Percentiles rank a stretch among this genome's conserved stretches.
These are phyloP conservation scores for Candida berthetii DNA, from an alignment of 805 yeast genomes.

Conservation along the genomic window DNA sequence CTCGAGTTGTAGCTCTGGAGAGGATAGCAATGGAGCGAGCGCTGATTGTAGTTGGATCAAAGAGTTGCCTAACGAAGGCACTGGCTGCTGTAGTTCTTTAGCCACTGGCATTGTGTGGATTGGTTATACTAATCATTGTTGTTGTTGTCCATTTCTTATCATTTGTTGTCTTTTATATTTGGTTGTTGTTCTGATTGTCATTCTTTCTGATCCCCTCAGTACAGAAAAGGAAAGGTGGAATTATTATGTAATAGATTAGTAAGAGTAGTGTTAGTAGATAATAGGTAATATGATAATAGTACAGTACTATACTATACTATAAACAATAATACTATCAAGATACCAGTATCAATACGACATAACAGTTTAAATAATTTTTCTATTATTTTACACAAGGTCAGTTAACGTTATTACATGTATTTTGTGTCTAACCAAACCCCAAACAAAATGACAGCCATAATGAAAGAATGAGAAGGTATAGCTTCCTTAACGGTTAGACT, in stretches of 20 bases:
- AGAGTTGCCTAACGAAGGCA: constrained; percentile 49
- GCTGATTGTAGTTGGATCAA: constrained; percentile 47
- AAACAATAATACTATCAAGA: too few species aligned
- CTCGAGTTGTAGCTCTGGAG: constrained; percentile 6
- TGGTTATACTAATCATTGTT: too few species aligned
- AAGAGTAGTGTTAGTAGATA: too few species aligned
- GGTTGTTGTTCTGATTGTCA: too few species aligned
- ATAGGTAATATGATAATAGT: too few species aligned
- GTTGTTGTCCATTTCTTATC: too few species aligned
- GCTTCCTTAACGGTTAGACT: constrained; percentile 94
- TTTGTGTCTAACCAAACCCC: constrained; percentile 12
- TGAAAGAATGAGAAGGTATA: constrained; percentile 13
- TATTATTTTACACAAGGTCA: not conserved
- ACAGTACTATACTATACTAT: too few species aligned
- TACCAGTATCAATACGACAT: too few species aligned
- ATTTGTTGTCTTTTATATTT: too few species aligned
- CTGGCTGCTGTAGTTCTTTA: constrained; percentile 49
- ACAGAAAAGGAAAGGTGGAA: too few species aligned
- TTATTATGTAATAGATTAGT: too few species aligned
- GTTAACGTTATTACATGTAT: constrained; percentile 11
- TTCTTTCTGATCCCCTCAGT: too few species aligned
- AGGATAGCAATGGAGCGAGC: constrained; percentile 50
- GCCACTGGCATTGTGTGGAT: not conserved
- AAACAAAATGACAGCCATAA: constrained; percentile 12
- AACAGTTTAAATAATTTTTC: not conserved